Percentiles rank a stretch among this genome's conserved stretches.
Conservation (phyloP, 1,284 basidiomycete genomes). For the Gymnopus androsaceus region DNA sequence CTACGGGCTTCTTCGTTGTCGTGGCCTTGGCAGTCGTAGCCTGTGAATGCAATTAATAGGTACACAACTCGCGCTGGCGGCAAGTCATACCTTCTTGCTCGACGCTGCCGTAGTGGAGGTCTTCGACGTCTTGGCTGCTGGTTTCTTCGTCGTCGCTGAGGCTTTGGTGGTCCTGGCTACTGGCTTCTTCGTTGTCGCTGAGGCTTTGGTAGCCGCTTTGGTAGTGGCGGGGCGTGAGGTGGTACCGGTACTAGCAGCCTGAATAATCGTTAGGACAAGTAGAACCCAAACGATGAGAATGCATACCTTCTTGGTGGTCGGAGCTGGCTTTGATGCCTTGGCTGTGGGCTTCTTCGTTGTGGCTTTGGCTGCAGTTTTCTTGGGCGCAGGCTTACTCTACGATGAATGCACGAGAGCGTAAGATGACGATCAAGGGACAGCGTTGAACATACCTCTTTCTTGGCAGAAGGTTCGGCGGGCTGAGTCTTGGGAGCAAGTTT, state of each 20-base stretch:
- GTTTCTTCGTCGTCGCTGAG: slow-evolving; percentile 30
- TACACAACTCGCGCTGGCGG: background rate
- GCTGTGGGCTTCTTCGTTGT: slow-evolving; percentile 29
- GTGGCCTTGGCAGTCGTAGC: background rate
- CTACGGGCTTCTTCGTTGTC: slow-evolving; percentile 29
- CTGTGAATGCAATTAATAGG: background rate
- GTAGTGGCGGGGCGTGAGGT: no score
- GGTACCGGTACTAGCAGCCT: no score
- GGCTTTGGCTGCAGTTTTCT: slow-evolving; percentile 22
- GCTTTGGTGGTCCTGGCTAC: background rate
- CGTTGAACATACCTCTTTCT: no score
- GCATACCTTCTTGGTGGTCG: background rate
- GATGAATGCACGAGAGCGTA: slow-evolving; percentile 19
- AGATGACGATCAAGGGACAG: no score
- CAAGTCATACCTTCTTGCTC: slow-evolving; percentile 4
- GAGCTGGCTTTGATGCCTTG: background rate
- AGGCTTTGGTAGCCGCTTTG: no score
- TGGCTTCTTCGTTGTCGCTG: background rate
- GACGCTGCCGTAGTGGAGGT: slow-evolving; percentile 18
- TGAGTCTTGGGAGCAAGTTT: slow-evolving; percentile 77
- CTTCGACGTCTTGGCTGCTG: background rate
- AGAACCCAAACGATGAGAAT: background rate
- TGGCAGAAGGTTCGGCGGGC: slow-evolving; percentile 48
- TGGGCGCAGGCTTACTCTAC: slow-evolving; percentile 60
- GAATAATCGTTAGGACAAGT: no score